These are phyloP conservation scores for Kurtzmaniella quercitrusa DNA, from an alignment of 1,139 yeast genomes.

Conservation along the genomic window DNA sequence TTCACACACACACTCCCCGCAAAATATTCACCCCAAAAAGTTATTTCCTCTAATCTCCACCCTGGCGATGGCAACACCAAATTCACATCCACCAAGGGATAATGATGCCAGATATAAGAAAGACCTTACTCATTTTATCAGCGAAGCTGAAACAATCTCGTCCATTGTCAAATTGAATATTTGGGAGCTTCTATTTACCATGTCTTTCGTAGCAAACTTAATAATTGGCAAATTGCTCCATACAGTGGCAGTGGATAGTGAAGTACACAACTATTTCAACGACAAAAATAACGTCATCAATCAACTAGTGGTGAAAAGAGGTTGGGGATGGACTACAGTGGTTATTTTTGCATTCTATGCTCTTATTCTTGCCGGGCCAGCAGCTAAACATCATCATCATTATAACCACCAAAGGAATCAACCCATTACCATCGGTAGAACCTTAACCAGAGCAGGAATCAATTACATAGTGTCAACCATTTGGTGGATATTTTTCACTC, in stretches of 20 bases:
- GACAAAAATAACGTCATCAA: constrained; percentile 66
- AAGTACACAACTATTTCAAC: constrained; percentile 53
- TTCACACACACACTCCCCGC: too few relatives aligned
- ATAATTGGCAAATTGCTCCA: constrained; percentile 31
- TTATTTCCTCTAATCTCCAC: background rate
- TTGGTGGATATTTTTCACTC: constrained; percentile 84
- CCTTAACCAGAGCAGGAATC: constrained; percentile 18
- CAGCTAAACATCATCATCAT: background rate
- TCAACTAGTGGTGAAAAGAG: constrained; percentile 71
- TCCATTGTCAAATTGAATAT: constrained; percentile 1
- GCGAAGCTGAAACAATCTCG: constrained; percentile 11
- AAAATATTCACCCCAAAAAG: background rate
- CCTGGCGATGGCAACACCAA: background rate
- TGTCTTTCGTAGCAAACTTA: constrained; percentile 30
- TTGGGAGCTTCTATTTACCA: constrained; percentile 21
- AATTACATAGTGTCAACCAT: constrained; percentile 52
- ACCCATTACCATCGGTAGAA: background rate
- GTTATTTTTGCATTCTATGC: constrained; percentile 11
- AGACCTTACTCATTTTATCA: background rate
- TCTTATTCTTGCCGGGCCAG: background rate
- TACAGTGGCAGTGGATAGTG: constrained; percentile 28
- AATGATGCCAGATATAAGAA: background rate
- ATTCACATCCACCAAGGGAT: background rate
- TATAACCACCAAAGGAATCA: too few relatives aligned
- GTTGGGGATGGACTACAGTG: constrained; percentile 89